A percentile compares a stretch with the other conserved stretches of the same genome.
Conservation (phyloP, 208 protist species). For the Crithidia brevicula region DNA sequence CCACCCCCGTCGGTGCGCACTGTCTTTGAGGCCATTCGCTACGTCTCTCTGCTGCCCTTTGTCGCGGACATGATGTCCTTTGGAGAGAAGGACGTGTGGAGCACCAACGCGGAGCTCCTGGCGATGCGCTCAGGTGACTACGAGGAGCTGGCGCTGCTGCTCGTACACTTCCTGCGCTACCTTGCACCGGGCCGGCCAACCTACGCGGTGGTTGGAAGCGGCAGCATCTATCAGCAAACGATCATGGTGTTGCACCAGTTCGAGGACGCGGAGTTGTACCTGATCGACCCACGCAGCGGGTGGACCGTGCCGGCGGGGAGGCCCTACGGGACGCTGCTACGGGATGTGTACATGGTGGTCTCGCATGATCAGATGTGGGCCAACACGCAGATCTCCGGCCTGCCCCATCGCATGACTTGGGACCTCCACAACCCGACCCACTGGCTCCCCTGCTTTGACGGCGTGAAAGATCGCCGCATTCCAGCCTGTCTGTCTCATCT, state of each 20-base stretch:
- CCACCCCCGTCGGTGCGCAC: conserved; percentile 61
- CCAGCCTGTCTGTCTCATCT: conserved; percentile 44
- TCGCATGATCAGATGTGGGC: conserved; percentile 85
- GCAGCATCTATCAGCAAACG: conserved; percentile 59
- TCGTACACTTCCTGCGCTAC: conserved; percentile 75
- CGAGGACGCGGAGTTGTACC: conserved; percentile 46
- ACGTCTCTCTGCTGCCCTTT: conserved; percentile 74
- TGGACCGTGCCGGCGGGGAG: conserved; percentile 41
- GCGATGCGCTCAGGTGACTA: conserved; percentile 66
- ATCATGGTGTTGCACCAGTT: conserved; percentile 76
- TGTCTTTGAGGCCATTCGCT: conserved; percentile 77
- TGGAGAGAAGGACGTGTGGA: conserved; percentile 72
- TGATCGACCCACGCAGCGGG: conserved; percentile 80
- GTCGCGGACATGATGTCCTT: conserved; percentile 64
- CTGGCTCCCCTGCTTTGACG: conserved; percentile 79
- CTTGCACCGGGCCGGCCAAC: conserved; percentile 58
- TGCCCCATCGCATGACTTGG: conserved; percentile 85
- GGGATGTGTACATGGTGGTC: conserved; percentile 74
- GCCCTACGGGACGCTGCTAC: conserved; percentile 59
- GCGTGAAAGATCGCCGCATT: conserved; percentile 38
- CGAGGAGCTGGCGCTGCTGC: conserved; percentile 79
- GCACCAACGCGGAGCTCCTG: conserved; percentile 78
- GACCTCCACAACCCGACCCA: conserved; percentile 52
- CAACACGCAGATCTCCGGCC: conserved; percentile 78
- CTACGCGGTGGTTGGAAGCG: conserved; percentile 64